A percentile compares a stretch with the other conserved stretches of the same genome.
These are phyloP conservation scores for Triticum dicoccoides DNA, from an alignment of 176 grass and related monocot species.

Conservation along the genomic window DNA sequence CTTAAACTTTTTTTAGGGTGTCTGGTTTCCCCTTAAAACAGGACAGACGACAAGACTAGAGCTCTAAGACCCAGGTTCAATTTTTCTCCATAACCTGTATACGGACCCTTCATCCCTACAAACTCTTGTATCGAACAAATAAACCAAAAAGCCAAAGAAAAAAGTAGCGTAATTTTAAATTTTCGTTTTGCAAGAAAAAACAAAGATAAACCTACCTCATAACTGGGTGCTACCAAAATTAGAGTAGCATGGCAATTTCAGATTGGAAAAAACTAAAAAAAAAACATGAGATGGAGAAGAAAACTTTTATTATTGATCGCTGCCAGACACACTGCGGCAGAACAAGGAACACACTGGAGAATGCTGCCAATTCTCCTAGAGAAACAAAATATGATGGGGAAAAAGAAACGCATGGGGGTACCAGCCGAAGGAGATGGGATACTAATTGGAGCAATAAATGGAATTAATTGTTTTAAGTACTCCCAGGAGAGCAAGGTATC, in stretches of 20 bases:
- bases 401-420: not conserved
- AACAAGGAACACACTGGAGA: not conserved
- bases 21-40: too few species aligned
- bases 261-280: not conserved
- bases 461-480: slow-evolving; percentile 40
- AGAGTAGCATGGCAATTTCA: not conserved
- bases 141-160: too few species aligned
- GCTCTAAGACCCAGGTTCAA: too few species aligned
- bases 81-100: too few species aligned
- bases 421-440: not conserved
- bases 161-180: too few species aligned
- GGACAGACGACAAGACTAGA: too few species aligned
- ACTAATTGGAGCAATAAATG: slow-evolving; percentile 18
- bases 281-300: not conserved
- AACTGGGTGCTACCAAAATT: not conserved
- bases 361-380: slow-evolving; percentile 1
- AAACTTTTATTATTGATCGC: not conserved
- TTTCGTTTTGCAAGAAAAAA: too few species aligned
- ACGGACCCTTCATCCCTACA: too few species aligned
- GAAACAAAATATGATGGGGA: not conserved
- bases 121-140: too few species aligned
- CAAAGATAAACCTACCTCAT: too few species aligned
- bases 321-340: not conserved
- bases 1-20: too few species aligned
- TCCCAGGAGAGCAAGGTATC: slow-evolving; percentile 46